Base-by-base conservation (phyloP, 2,329 filamentous ascomycete genomes). In the Chalaropsis thielavioides region DNA sequence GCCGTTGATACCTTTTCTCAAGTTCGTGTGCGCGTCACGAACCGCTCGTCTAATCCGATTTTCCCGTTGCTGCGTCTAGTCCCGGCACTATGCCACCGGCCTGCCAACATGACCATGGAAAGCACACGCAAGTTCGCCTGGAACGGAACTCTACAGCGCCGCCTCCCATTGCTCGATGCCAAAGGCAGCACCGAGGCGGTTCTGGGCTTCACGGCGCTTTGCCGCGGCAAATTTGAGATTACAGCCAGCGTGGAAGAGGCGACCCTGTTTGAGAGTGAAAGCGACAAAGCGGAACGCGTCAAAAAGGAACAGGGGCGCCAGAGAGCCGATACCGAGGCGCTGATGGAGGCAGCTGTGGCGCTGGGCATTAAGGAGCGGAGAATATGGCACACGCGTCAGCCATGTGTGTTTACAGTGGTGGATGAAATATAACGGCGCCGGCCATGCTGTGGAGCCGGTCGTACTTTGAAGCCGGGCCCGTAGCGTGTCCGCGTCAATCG, bases 191-290 rank as follows among this genome's bases (percentile, higher is more conserved):
- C 80, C 0, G 81, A 86, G 67, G 78, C 89, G 24, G 78, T 80
- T 1, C 75, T 95, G 3, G 88, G 88, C 3, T 80, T 92, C 54
- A 89, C 89, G 51, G 82, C 87, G 40, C 81, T 96, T 41, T 91
- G 88, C 69, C 81, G 85, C 56, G 92, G 92, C 17, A 84, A 89
- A 69, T 96, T 92, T 72, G 91, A 95, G 74, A 79, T 96, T 24
- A 83, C 83, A 27, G 90, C 86, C 4, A 87, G 83, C 13, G 84
- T 96, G 0, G 92, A 96, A 75, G 92, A 96, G 77, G 83, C 88
- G 2, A 80, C 80, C 67, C 71, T 89, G 7, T 80, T 76, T 76
- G 71, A 69, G 67, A 69, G 68, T 51, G 72, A 73, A 22, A 73
- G 69, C 27, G 69, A 73, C 46, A 70, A 72, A 67, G 68, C 63